Base-by-base conservation (phyloP, 306 rosid genomes). In the Trichosanthes cucumerina region DNA sequence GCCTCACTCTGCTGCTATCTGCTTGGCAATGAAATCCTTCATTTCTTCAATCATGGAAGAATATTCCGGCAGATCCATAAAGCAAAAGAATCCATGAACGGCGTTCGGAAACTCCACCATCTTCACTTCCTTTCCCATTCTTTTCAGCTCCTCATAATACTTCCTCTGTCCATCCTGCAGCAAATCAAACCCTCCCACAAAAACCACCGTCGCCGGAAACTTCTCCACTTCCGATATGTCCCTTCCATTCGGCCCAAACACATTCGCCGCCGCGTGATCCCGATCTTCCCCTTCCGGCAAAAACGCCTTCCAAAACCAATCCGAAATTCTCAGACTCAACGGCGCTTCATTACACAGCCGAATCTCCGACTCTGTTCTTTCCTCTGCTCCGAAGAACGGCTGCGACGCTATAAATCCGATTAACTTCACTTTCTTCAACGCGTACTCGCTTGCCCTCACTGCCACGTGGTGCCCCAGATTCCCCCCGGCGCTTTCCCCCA, bases 401-500 rank as follows among this genome's bases (percentile, higher is more conserved):
- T 86, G 88, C 6, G 81, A n/a, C 15, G 86, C 75, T 15, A 83
- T 13, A 1, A 86, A 7, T 7, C 81, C 88, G 0, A 78, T 10
- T 1, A 83, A 0, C 0, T 52, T 79, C 53, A 83, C 9, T 21
- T 41, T 28, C 33, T 23, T 8, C 23, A 83, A 83, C 16, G 0
- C 39, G 57, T 68, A 41, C 46, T 47, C 58, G 56, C 76, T 57
- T 11, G 79, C 82, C 7, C 43, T 66, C 23, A 86, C 14, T 0
- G 79, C 83, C 46, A 83, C 78, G 49, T 86, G 86, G 80, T 86
- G 86, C 15, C 81, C 86, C 14, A 86, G 31, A 73, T 86, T 86
- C 31, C 71, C 86, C 1, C 88, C 83, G 1, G 86, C 81, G 49
- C 86, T 86, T 11, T 86, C 88, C 4, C 86, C 86, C 1, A 69